Base-by-base conservation (phyloP, 495 filamentous ascomycete genomes). In the Hypoxylon subgilvum region DNA sequence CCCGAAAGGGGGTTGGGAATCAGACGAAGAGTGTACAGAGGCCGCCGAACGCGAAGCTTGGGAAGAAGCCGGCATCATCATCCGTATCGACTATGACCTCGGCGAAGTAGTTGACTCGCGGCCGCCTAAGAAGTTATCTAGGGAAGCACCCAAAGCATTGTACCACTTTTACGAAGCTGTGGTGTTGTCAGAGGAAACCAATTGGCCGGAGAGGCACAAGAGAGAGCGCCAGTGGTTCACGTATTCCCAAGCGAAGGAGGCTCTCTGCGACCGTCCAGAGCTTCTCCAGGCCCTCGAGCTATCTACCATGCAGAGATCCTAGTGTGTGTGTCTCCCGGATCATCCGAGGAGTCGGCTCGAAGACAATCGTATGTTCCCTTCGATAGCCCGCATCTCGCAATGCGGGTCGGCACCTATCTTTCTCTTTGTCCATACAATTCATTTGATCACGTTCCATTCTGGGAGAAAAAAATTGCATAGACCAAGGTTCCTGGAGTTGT, bases 1-100 rank as follows among this genome's bases (percentile, higher is more conserved):
- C 49, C 94, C 94, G 47, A 98, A 98, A 72, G 94, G 94, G 63
- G 94, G 94, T 48, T 98, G 95, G 90, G 94, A 98, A 73, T 87
- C 84, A 13, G 94, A 98, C 75, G 94, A 98, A 75, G 81, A 79
- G 55, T 83, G 79, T 52, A 72, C 71, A 42, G 76, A 81, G 54
- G 80, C 80, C 32, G 82, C 80, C 27, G 76, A 76, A 48, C 79
- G 94, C 53, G 94, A 98, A 76, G 95, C 94, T 36, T 98, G 94
- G 94, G 94, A 98, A 76, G 94, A 98, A 76, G 94, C 91, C 43
- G 94, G 94, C 61, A 92, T 98, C 66, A 74, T 86, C 52, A 90
- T 91, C 71, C 87, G 81, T 23, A 85, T 97, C 66, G 83, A 83
- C 52, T 84, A 84, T 63, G 90, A 96, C 72, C 81, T 98, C 60